Evolutionary conservation across 2,329 filamentous ascomycete genomes (phyloP).

Genomic region (Epicoccum nigrum): DNA sequence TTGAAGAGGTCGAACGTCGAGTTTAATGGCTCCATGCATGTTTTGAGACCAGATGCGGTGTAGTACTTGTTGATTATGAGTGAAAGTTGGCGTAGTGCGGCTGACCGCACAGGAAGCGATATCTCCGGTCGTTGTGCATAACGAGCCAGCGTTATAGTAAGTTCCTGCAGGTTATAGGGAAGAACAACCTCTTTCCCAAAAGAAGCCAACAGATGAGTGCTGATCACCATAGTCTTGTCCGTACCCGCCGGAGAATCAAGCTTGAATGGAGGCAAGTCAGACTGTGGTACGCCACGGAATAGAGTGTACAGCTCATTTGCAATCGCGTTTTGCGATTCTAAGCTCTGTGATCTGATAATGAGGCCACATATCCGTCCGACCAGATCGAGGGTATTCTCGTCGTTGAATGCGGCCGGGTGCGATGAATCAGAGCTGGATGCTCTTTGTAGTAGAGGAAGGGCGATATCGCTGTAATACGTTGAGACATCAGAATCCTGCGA

Average conservation of each 20-base stretch:
- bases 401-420: constrained; percentile 44
- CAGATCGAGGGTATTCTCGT: constrained; percentile 62
- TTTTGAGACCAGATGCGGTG: constrained; percentile 47
- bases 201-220: constrained; percentile 63
- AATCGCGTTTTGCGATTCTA: constrained; percentile 58
- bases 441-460: constrained; percentile 51
- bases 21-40: constrained; percentile 49
- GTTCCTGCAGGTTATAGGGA: constrained; percentile 38
- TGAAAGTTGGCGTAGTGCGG: constrained; percentile 52
- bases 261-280: constrained; percentile 42
- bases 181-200: constrained; percentile 46
- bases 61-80: constrained; percentile 58
- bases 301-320: constrained; percentile 61
- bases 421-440: constrained; percentile 41
- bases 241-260: constrained; percentile 38
- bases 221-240: constrained; percentile 60
- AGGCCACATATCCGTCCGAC: constrained; percentile 66
- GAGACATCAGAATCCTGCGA: constrained; percentile 48
- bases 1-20: constrained; percentile 40
- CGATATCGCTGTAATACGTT: constrained; percentile 55
- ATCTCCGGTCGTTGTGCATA: constrained; percentile 42
- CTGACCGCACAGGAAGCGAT: constrained; percentile 37
- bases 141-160: constrained; percentile 47
- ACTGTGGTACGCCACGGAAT: constrained; percentile 48
- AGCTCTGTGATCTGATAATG: constrained; percentile 61